Evolutionary conservation across 805 yeast genomes (phyloP), one percentile per base, ranked within the genome.

Genomic region (Cyberlindnera suaveolens): DNA sequence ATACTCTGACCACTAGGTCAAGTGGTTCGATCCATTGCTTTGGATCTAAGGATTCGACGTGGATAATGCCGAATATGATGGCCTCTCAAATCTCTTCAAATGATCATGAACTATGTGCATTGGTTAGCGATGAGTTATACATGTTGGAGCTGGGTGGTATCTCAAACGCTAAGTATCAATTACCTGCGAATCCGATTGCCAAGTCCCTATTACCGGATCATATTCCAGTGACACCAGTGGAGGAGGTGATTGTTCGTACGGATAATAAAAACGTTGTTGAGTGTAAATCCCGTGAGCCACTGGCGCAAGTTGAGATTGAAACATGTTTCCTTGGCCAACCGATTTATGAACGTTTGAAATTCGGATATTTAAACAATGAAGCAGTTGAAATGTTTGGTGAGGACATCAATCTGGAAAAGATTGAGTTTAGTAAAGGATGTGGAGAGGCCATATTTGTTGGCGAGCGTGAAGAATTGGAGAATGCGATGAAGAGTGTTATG

Each of bases 1-100:
- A 66, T 11, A 52, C 80, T 46, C 76, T 80, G 34, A 65, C 78
- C 15, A 80, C 82, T 20, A 64, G 66, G 42, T 59, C 67, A 5
- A 66, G 74, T 13, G 88, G 88, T 0, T 72, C 84, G 1, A 60
- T 82, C 16, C 88, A 82, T 52, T 78, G 82, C 72, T 82, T 75
- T 56, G 70, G 70, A 37, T 54, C 47, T 27, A 39, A 32, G n/a
- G 41, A 43, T 16, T 34, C 40, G 26, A 49, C 52, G 36, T 42
- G 52, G 54, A 38, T 47, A 34, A 65, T 56, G 61, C 58, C 60
- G 14, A 48, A 51, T 30, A 35, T 52, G 41, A 39, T 44, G 10
- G 38, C 49, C 2, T 26, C 38, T 7, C 31, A 36, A 8, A 34
- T 50, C 4, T 46, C 51, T 8, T 27, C 48, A 3, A 29, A 42